Evolutionary conservation across 306 rosid genomes (phyloP).

Genomic region (Prunus mume): DNA sequence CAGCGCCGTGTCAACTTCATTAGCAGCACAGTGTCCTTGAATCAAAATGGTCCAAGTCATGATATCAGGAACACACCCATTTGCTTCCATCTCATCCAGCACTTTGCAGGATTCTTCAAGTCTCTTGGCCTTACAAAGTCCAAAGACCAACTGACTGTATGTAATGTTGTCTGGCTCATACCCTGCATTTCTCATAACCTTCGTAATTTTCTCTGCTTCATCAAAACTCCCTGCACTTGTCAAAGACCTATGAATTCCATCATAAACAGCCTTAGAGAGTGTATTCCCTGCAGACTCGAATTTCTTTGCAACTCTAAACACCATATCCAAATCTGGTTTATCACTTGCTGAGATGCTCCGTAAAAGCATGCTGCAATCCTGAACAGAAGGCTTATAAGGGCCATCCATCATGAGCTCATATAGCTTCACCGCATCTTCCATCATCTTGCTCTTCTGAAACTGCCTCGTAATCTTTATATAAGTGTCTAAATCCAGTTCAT

Average conservation of each 20-base stretch:
- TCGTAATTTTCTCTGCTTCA: constrained; percentile 63
- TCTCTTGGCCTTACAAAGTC: constrained; percentile 73
- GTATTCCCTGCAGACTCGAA: constrained; percentile 53
- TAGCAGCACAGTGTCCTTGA: constrained; percentile 76
- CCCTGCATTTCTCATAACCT: constrained; percentile 68
- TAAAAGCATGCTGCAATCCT: constrained; percentile 56
- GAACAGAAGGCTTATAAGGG: constrained; percentile 61
- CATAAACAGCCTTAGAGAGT: constrained; percentile 65
- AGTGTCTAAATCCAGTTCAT: constrained; percentile 74
- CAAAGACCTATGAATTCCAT: constrained; percentile 85
- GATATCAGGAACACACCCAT: constrained; percentile 75
- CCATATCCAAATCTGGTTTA: constrained; percentile 58
- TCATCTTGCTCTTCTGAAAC: constrained; percentile 59
- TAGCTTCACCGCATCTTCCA: constrained; percentile 83
- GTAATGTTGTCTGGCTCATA: constrained; percentile 75
- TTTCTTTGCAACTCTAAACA: constrained; percentile 58
- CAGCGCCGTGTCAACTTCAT: constrained; percentile 60
- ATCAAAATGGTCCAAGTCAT: constrained; percentile 94
- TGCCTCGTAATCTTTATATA: constrained; percentile 66
- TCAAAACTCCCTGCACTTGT: constrained; percentile 62
- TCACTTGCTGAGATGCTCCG: constrained; percentile 37
- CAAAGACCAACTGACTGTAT: constrained; percentile 75
- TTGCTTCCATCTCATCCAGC: constrained; percentile 76
- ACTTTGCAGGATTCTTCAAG: constrained; percentile 67
- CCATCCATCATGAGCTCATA: constrained; percentile 94